phyloP scores from a whole-genome alignment of 1,284 basidiomycete species.

The Malassezia psittaci region DNA sequence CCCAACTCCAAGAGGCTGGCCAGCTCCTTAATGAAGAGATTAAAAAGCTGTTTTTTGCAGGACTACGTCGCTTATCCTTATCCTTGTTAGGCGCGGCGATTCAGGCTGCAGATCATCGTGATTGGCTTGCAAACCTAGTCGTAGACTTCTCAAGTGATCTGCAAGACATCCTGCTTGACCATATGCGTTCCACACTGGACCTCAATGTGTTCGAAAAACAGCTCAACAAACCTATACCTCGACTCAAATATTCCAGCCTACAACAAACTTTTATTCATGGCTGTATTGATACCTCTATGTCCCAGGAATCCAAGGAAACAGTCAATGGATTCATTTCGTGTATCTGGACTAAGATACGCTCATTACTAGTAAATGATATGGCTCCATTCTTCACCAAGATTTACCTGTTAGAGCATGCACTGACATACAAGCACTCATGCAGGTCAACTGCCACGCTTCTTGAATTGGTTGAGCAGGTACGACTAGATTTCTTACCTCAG shows the following conservation, averaged over 20 bases:
- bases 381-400: slow-evolving; percentile 9
- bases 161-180: slow-evolving; percentile 5
- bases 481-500: neutral
- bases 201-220: slow-evolving; percentile 6
- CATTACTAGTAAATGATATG: slow-evolving; percentile 14
- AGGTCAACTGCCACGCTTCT: neutral
- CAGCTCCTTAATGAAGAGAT: slow-evolving; percentile 3
- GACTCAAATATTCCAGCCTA: neutral
- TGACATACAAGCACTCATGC: neutral
- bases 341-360: neutral
- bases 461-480: neutral
- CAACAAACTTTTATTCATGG: neutral
- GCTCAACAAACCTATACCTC: slow-evolving; percentile 5
- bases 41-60: slow-evolving; percentile 8
- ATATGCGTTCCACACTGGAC: slow-evolving; percentile 2
- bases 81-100: neutral
- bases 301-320: neutral
- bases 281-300: neutral
- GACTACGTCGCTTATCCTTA: slow-evolving; percentile 11
- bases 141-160: slow-evolving; percentile 5
- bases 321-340: neutral
- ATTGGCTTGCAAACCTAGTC: neutral
- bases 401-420: slow-evolving; percentile 9
- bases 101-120: slow-evolving; percentile 7
- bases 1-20: neutral